A percentile compares a stretch with the other conserved stretches of the same genome.
Conservation (phyloP, 2,329 filamentous ascomycete genomes). For the Pseudovirgaria hyperparasitica region DNA sequence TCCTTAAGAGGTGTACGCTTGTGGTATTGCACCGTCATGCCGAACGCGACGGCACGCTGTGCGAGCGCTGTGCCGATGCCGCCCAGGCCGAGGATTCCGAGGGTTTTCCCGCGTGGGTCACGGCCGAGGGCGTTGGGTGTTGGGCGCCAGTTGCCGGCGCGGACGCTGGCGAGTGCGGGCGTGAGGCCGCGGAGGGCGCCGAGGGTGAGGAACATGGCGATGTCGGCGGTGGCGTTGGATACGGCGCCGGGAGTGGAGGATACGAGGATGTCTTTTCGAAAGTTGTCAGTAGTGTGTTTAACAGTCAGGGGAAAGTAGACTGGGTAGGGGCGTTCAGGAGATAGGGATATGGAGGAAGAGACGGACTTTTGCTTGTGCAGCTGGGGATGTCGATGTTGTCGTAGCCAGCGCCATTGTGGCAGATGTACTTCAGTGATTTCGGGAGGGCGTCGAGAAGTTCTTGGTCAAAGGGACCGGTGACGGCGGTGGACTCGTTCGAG, state of each 20-base stretch:
- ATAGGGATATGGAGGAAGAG: slow-evolving; percentile 31
- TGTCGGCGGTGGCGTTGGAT: slow-evolving; percentile 38
- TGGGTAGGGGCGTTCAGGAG: slow-evolving; percentile 12
- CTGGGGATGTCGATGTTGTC: slow-evolving; percentile 45
- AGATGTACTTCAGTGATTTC: slow-evolving; percentile 29
- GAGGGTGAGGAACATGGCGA: slow-evolving; percentile 38
- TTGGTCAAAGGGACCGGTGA: slow-evolving; percentile 34
- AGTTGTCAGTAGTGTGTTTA: too few species aligned
- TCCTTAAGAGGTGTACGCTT: slow-evolving; percentile 35
- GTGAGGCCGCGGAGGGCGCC: slow-evolving; percentile 39
- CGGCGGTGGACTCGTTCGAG: slow-evolving; percentile 42
- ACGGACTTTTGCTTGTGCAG: slow-evolving; percentile 33
- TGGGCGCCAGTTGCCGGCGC: slow-evolving; percentile 29
- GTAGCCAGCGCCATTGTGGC: slow-evolving; percentile 43
- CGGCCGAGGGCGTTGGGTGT: slow-evolving; percentile 37
- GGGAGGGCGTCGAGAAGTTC: slow-evolving; percentile 31
- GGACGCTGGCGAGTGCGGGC: slow-evolving; percentile 9
- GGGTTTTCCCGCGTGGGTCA: slow-evolving; percentile 38
- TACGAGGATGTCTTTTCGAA: slow-evolving; percentile 28
- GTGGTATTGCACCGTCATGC: slow-evolving; percentile 47
- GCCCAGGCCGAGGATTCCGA: slow-evolving; percentile 48
- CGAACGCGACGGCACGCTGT: slow-evolving; percentile 38
- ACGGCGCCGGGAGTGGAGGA: slow-evolving; percentile 36
- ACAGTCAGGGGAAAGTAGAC: too few species aligned
- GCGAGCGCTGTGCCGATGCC: slow-evolving; percentile 42